Evolutionary conservation across 2,329 filamentous ascomycete species (phyloP).

Genomic region (Chaetomium globosum): DNA sequence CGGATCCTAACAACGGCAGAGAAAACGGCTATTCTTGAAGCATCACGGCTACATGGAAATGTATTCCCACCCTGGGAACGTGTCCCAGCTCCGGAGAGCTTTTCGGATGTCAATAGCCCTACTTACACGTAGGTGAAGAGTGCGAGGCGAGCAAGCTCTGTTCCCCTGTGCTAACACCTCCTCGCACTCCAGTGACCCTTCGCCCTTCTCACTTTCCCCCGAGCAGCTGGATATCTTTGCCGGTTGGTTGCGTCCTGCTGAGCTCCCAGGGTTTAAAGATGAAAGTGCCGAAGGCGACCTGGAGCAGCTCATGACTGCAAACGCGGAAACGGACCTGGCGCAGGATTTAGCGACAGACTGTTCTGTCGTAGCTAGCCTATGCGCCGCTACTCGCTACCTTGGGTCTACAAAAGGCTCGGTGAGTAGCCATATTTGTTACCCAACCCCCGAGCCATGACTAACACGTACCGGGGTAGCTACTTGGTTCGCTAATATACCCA

Average conservation of each 20-base stretch:
- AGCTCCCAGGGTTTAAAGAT: conserved; percentile 56
- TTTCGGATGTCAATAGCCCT: conserved; percentile 55
- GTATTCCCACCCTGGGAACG: conserved; percentile 84
- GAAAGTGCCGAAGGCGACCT: conserved; percentile 11
- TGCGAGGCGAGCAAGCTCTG: not conserved
- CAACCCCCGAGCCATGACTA: conserved; percentile 3
- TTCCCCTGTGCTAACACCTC: conserved; percentile 16
- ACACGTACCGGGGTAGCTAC: conserved; percentile 55
- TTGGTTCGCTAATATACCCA: conserved; percentile 74
- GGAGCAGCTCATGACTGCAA: conserved; percentile 43
- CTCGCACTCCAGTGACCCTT: conserved; percentile 60
- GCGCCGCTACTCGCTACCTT: conserved; percentile 72
- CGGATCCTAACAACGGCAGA: conserved; percentile 69
- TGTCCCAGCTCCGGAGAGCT: conserved; percentile 63
- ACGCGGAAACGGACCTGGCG: conserved; percentile 74
- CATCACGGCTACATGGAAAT: conserved; percentile 78
- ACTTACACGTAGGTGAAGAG: conserved; percentile 64
- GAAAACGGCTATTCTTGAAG: conserved; percentile 73
- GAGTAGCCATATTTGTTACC: conserved; percentile 34
- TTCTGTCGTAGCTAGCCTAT: conserved; percentile 93
- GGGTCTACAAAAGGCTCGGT: conserved; percentile 71
- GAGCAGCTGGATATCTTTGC: conserved; percentile 75
- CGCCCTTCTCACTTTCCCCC: conserved; percentile 71
- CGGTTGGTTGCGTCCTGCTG: conserved; percentile 76
- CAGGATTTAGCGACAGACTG: conserved; percentile 97